Percentiles rank a stretch among this genome's conserved stretches.
Evolutionary conservation across 2,329 filamentous ascomycete genomes (phyloP).

Genomic region (Paecilomyces formosus): DNA sequence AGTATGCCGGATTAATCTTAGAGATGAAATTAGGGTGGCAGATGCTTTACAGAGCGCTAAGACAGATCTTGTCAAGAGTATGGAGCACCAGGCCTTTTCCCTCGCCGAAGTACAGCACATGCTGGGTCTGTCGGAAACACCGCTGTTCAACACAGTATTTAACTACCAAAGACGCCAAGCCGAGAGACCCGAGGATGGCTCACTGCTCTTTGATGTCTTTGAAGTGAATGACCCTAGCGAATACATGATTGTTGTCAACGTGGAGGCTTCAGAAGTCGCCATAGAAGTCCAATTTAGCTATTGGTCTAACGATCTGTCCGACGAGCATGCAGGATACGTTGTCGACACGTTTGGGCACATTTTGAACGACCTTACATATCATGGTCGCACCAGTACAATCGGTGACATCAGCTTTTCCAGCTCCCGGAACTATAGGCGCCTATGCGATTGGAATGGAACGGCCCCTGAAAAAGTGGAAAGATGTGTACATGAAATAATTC

Average conservation of each 20-base stretch:
- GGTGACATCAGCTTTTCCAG: conserved; percentile 24
- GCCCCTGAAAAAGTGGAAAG: conserved; percentile 20
- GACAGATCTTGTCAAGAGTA: conserved; percentile 10
- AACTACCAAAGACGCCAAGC: conserved; percentile 11
- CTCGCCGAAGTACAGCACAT: conserved; percentile 17
- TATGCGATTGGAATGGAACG: conserved; percentile 26
- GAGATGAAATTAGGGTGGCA: conserved; percentile 14
- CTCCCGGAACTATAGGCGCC: conserved; percentile 20
- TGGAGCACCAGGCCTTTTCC: conserved; percentile 12
- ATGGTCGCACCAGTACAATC: conserved; percentile 9
- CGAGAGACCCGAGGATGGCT: background rate
- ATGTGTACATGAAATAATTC: conserved; percentile 30
- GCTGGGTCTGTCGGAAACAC: conserved; percentile 15
- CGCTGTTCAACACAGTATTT: conserved; percentile 25
- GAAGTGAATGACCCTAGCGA: conserved; percentile 6
- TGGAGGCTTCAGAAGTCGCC: conserved; percentile 15
- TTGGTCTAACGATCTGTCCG: conserved; percentile 45
- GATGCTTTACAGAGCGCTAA: conserved; percentile 15
- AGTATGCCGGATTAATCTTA: conserved; percentile 16
- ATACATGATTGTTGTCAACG: conserved; percentile 21
- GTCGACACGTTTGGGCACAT: conserved; percentile 26
- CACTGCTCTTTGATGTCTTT: conserved; percentile 3
- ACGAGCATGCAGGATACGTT: conserved; percentile 20
- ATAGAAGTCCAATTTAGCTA: conserved; percentile 47
- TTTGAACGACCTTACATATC: conserved; percentile 18